Conservation (phyloP, 1,284 basidiomycete genomes). For the Ustilago trichophora region DNA sequence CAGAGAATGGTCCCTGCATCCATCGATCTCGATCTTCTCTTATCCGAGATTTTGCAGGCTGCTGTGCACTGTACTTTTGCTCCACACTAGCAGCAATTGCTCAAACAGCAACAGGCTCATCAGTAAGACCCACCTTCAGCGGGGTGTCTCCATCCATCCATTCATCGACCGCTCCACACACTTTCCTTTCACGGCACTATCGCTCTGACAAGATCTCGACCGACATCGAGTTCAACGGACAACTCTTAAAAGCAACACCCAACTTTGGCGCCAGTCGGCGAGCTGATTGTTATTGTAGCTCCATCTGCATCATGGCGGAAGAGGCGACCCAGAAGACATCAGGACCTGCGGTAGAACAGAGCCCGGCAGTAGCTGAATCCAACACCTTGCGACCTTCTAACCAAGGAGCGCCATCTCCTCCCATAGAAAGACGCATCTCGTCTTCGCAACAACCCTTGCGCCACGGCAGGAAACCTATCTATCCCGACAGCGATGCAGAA, state of each 20-base stretch:
- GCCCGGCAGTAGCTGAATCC: not conserved
- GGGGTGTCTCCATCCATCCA: not conserved
- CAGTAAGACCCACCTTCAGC: no score
- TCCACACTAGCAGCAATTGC: no score
- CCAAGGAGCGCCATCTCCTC: constrained; percentile 11
- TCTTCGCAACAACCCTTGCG: constrained; percentile 40
- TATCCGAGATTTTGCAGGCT: constrained; percentile 2
- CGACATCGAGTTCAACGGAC: no score
- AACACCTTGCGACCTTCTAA: constrained; percentile 9
- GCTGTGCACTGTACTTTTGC: no score
- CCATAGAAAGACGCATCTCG: constrained; percentile 33
- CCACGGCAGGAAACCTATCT: constrained; percentile 50
- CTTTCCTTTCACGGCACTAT: no score
- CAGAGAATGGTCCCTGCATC: constrained; percentile 4
- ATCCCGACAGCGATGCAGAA: constrained; percentile 48
- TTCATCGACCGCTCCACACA: not conserved
- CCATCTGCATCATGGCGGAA: constrained; percentile 6
- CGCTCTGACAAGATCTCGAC: no score
- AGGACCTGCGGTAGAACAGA: not conserved
- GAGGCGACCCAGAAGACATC: constrained; percentile 2
- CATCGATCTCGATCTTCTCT: not conserved
- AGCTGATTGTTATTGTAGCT: not conserved
- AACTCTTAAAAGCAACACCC: no score
- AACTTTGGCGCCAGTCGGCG: not conserved
- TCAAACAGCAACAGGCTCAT: no score